Conservation (phyloP, 345 rosid genomes). For the Citrus trifoliata region DNA sequence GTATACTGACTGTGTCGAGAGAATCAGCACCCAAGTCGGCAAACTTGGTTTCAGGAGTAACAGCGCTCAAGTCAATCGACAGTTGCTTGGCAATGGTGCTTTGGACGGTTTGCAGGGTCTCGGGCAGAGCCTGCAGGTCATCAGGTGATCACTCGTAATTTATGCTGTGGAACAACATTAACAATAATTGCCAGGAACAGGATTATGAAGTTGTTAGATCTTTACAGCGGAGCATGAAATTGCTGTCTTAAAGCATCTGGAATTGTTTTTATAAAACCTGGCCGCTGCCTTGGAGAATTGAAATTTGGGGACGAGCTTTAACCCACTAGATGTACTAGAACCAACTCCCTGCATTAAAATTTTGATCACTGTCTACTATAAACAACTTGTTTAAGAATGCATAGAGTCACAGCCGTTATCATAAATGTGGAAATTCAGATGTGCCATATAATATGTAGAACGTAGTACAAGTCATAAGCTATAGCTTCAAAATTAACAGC, state of each 20-base stretch:
- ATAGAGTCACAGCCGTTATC: too few relatives aligned
- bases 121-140: slow-evolving; percentile 36
- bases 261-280: slow-evolving; percentile 19
- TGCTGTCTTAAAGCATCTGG: slow-evolving; percentile 28
- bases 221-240: slow-evolving; percentile 54
- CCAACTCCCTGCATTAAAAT: slow-evolving; percentile 32
- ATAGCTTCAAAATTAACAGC: too few relatives aligned
- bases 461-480: too few relatives aligned
- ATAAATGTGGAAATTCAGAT: too few relatives aligned
- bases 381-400: neutral
- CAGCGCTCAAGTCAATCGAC: slow-evolving; percentile 45
- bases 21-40: slow-evolving; percentile 75
- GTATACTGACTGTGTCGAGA: slow-evolving; percentile 46
- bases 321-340: slow-evolving; percentile 16
- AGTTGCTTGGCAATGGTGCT: slow-evolving; percentile 61
- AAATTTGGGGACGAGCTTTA: slow-evolving; percentile 28
- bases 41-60: slow-evolving; percentile 60
- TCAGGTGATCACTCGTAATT: neutral
- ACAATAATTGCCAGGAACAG: neutral
- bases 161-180: neutral
- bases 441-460: too few relatives aligned
- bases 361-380: neutral
- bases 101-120: slow-evolving; percentile 51
- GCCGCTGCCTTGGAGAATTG: slow-evolving; percentile 26
- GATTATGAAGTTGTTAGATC: neutral